Percentiles rank a stretch among this genome's conserved stretches.
Evolutionary conservation across 2,329 filamentous ascomycete species (phyloP).

Genomic region (Xylogone sp.): DNA sequence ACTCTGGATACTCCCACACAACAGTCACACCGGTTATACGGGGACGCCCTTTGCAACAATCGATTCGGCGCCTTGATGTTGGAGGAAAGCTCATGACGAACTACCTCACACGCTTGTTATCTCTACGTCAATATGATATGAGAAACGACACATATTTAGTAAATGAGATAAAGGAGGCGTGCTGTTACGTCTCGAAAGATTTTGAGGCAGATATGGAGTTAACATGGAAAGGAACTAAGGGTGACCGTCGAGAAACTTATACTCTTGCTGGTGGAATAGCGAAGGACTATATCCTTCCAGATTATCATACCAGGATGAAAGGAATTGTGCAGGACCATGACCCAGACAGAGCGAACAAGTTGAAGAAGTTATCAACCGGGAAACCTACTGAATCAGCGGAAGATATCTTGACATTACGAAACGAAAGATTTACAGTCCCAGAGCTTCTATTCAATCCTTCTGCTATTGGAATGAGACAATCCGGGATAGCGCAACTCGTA

Average conservation of each 20-base stretch:
- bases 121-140: constrained; percentile 91
- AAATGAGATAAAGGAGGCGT: constrained; percentile 91
- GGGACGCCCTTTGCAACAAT: constrained; percentile 75
- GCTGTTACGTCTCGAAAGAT: constrained; percentile 77
- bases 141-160: constrained; percentile 90
- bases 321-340: constrained; percentile 79
- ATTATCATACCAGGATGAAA: constrained; percentile 57
- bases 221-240: constrained; percentile 74
- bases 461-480: constrained; percentile 81
- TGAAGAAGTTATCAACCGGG: constrained; percentile 37
- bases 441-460: constrained; percentile 84
- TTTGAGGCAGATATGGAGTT: constrained; percentile 76
- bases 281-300: constrained; percentile 88
- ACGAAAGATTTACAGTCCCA: constrained; percentile 87
- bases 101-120: constrained; percentile 84
- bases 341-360: constrained; percentile 53
- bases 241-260: constrained; percentile 50
- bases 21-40: constrained; percentile 83
- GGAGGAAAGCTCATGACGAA: constrained; percentile 94
- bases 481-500: constrained; percentile 78
- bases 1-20: constrained; percentile 90
- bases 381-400: constrained; percentile 53
- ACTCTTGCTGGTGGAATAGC: constrained; percentile 55
- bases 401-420: constrained; percentile 81
- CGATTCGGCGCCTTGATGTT: constrained; percentile 80